phyloP scores from a whole-genome alignment of 2,329 filamentous ascomycete genomes.

The Cercospora sp. region DNA sequence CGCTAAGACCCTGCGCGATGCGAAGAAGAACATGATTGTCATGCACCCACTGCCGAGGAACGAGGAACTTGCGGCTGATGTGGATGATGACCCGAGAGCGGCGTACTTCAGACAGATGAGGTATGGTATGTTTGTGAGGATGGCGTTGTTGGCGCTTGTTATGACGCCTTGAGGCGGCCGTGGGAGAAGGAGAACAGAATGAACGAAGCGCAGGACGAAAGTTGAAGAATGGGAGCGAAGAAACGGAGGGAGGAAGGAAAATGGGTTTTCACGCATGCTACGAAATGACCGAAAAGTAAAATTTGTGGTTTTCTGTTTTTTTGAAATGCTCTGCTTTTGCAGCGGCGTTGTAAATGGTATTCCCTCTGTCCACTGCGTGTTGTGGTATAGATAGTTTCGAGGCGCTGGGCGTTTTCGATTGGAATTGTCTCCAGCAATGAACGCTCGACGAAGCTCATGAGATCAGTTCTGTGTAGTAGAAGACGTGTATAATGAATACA shows the following conservation, averaged over 20 bases:
- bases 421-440: not conserved
- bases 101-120: constrained; percentile 99
- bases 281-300: not conserved
- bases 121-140: constrained; percentile 96
- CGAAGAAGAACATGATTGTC: constrained; percentile 90
- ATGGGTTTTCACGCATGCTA: not conserved
- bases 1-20: constrained; percentile 84
- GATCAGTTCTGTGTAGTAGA: not conserved
- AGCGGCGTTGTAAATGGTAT: not conserved
- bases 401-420: not conserved
- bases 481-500: not conserved
- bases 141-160: constrained; percentile 93
- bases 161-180: constrained; percentile 58
- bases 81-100: constrained; percentile 94
- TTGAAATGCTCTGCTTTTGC: not conserved
- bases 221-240: not conserved
- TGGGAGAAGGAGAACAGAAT: not conserved
- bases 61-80: constrained; percentile 89
- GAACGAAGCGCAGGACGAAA: too few relatives aligned
- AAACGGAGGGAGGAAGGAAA: not conserved
- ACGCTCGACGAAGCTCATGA: not conserved
- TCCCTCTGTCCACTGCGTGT: not conserved
- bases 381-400: not conserved
- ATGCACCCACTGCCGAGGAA: constrained; percentile 95
- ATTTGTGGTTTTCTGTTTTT: not conserved